phyloP scores from a whole-genome alignment of 345 rosid genomes.

The Salix purpurea region DNA sequence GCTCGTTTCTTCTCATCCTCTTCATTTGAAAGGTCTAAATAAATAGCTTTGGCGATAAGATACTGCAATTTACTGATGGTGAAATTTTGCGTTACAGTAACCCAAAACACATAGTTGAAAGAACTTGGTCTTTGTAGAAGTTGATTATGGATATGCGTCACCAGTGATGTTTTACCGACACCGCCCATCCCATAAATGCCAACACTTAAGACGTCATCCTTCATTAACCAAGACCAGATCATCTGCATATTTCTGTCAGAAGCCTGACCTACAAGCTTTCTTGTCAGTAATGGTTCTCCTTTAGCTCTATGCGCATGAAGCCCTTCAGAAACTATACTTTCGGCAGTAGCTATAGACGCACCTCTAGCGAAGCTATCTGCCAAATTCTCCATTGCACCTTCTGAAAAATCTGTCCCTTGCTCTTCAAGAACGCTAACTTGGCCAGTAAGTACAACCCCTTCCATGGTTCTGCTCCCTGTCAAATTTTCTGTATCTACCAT shows the following conservation, averaged over 20 bases:
- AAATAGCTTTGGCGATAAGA: conserved; percentile 1
- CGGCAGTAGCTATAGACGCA: not conserved
- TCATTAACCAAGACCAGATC: not conserved
- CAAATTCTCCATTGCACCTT: not conserved
- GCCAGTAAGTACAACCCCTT: not conserved
- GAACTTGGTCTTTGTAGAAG: not conserved
- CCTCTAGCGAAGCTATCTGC: not conserved
- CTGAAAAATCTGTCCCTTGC: not conserved
- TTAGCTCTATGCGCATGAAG: not conserved
- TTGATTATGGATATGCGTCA: conserved; percentile 1
- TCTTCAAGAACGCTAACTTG: not conserved
- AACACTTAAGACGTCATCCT: not conserved
- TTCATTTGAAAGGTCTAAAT: conserved; percentile 2
- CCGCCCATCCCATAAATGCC: conserved; percentile 22
- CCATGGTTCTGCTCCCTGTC: not conserved
- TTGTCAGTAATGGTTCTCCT: not conserved
- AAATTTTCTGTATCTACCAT: not conserved
- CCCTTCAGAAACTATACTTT: not conserved
- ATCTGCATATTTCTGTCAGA: not conserved
- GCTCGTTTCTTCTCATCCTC: conserved; percentile 1
- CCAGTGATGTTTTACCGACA: conserved; percentile 12
- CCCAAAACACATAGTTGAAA: conserved; percentile 12
- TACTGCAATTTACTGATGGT: conserved; percentile 5
- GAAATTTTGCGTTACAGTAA: conserved; percentile 11
- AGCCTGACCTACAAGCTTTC: not conserved